Percentiles rank a stretch among this genome's conserved stretches.
Conservation (phyloP, 306 rosid genomes). For the Casuarina equisetifolia region DNA sequence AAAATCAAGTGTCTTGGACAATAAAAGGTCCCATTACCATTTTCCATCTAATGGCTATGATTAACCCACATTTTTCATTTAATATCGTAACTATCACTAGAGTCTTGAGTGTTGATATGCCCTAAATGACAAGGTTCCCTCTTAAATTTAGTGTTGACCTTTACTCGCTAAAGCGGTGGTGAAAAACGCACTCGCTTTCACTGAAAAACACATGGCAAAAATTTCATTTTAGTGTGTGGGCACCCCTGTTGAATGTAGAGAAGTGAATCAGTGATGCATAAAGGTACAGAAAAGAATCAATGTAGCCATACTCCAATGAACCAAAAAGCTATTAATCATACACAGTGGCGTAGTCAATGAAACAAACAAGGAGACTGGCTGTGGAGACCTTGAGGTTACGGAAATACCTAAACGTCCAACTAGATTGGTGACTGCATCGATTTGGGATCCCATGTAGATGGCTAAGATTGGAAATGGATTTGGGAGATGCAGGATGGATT, state of each 20-base stretch:
- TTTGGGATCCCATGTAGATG: constrained; percentile 1
- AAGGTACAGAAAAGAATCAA: not conserved
- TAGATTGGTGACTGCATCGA: too few relatives aligned
- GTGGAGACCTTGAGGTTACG: not conserved
- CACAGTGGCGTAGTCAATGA: constrained; percentile 24
- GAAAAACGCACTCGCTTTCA: not conserved
- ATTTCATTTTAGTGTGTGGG: not conserved
- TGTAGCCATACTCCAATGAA: not conserved
- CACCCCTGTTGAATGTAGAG: not conserved
- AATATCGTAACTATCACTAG: too few relatives aligned
- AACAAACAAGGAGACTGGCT: not conserved
- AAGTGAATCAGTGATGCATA: too few relatives aligned
- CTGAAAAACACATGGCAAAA: not conserved
- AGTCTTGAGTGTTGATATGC: too few relatives aligned
- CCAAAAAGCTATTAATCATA: constrained; percentile 7
- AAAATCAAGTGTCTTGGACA: too few relatives aligned
- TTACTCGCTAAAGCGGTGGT: not conserved
- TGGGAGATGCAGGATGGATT: not conserved
- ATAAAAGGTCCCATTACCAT: too few relatives aligned
- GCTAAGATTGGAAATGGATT: constrained; percentile 12
- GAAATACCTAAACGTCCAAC: not conserved
- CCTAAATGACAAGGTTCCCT: too few relatives aligned
- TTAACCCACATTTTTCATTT: too few relatives aligned
- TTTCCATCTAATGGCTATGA: too few relatives aligned
- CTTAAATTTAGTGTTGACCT: not conserved